A percentile compares a stretch with the other conserved stretches of the same genome.
phyloP scores from a whole-genome alignment of 2,329 filamentous ascomycete genomes.

The Xenoacremonium recifei region DNA sequence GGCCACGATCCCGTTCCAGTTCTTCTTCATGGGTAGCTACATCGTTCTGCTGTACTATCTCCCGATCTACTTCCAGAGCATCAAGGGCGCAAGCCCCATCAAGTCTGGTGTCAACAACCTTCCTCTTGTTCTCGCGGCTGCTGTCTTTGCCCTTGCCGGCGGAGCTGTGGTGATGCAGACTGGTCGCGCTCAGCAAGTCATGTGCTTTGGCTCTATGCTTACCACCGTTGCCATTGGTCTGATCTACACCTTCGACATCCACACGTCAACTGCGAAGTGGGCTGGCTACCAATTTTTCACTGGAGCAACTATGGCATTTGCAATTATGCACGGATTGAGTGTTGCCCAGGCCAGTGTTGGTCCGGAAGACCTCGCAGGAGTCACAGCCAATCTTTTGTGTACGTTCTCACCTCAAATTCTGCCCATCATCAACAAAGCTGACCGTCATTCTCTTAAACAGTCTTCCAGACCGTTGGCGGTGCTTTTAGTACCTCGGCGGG shows the following conservation, averaged over 20 bases:
- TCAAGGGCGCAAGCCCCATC: constrained; percentile 28
- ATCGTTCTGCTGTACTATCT: constrained; percentile 38
- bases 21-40: constrained; percentile 24
- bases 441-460: neutral
- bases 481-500: neutral
- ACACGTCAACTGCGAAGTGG: constrained; percentile 13
- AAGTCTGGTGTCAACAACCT: constrained; percentile 22
- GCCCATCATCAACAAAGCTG: neutral
- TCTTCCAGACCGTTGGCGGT: neutral
- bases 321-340: constrained; percentile 45
- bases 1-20: neutral
- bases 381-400: constrained; percentile 42
- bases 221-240: constrained; percentile 36
- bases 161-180: constrained; percentile 20
- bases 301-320: constrained; percentile 42
- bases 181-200: constrained; percentile 38
- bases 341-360: constrained; percentile 38
- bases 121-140: constrained; percentile 18
- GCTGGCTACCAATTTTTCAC: constrained; percentile 35
- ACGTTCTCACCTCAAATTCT: neutral
- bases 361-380: constrained; percentile 40
- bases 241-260: constrained; percentile 33
- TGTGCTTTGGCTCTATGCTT: constrained; percentile 31
- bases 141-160: constrained; percentile 16
- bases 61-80: constrained; percentile 49